These are phyloP conservation scores for Posidonia australis DNA, from an alignment of 106 monocot species.

Conservation along the genomic window DNA sequence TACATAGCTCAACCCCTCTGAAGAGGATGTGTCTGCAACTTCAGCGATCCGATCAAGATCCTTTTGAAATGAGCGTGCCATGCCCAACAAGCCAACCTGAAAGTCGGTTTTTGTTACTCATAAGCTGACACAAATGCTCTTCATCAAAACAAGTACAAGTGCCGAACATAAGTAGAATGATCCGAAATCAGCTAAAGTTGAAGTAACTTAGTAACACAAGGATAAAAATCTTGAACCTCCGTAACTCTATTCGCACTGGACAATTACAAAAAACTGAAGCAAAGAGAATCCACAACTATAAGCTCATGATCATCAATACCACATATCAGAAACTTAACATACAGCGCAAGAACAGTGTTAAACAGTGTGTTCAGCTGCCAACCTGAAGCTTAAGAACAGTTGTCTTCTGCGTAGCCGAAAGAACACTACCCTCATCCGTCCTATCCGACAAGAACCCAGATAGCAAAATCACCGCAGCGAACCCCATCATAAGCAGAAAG, in stretches of 20 bases:
- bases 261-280: no score
- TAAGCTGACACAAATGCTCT: background rate
- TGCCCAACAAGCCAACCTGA: slow-evolving; percentile 87
- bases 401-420: slow-evolving; percentile 71
- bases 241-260: no score
- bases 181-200: background rate
- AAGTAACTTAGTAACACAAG: background rate
- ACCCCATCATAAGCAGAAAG: slow-evolving; percentile 56
- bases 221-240: no score
- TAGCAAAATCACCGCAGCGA: slow-evolving; percentile 54
- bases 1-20: slow-evolving; percentile 77
- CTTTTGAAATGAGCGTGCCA: slow-evolving; percentile 76
- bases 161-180: background rate
- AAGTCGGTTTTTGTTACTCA: background rate
- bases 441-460: slow-evolving; percentile 64
- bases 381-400: slow-evolving; percentile 93
- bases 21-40: slow-evolving; percentile 73
- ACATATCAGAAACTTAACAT: background rate
- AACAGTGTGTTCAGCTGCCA: no score
- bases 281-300: no score
- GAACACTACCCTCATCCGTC: slow-evolving; percentile 51
- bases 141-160: background rate
- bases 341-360: no score
- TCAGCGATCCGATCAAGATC: slow-evolving; percentile 93
- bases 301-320: no score